Conservation (phyloP, 192 early-diverging fungal species). For the Coemansia sp. region DNA sequence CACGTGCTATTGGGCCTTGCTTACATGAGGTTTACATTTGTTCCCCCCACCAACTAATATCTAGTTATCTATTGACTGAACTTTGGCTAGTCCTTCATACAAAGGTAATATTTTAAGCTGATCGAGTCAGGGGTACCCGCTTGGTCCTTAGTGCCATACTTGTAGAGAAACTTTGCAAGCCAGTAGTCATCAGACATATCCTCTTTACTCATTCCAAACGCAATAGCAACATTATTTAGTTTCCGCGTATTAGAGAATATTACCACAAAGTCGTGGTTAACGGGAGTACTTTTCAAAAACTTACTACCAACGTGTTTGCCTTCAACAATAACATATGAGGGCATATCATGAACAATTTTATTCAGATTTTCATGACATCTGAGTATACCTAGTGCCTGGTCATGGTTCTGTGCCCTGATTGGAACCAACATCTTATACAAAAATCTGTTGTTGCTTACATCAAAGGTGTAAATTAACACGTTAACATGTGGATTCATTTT, state of each 20-base stretch:
- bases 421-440: no score
- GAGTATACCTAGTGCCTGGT: no score
- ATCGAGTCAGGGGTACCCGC: neutral
- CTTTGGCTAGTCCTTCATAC: neutral
- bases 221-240: neutral
- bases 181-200: neutral
- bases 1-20: neutral
- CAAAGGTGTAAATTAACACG: no score
- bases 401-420: no score
- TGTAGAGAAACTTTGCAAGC: neutral
- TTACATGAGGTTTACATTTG: neutral
- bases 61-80: neutral
- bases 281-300: no score
- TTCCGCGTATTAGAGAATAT: no score
- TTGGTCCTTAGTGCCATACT: neutral
- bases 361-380: no score
- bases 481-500: no score
- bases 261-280: no score
- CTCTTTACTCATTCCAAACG: neutral
- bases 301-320: neutral
- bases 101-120: neutral
- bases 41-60: neutral
- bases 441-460: no score
- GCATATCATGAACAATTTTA: neutral
- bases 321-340: neutral